Base-by-base conservation (phyloP, 192 early-diverging fungal species). In the Chytriomyces sp. region DNA sequence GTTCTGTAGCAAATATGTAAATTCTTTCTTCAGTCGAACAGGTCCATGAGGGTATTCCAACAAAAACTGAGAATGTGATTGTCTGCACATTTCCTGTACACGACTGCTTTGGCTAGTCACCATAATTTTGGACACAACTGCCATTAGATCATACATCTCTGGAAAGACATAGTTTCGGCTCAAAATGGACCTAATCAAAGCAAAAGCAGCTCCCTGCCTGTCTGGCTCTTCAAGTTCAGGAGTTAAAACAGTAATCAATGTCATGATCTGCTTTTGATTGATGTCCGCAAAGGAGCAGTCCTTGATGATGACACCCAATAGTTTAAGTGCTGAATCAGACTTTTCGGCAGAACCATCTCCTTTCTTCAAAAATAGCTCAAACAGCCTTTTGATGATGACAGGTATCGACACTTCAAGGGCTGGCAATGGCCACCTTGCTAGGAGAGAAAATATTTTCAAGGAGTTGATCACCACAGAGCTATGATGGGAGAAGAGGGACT, bases 121-220 rank as follows among this genome's bases (percentile, higher is more conserved):
- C 89, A 98, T 92, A 66, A 94, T 85, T 67, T 86, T 76, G 26
- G 88, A 77, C 34, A 99, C 76, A 3, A 74, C 82, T 61, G 90
- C 90, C 89, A 99, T 91, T n/a, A 98, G 75, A 64, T 96, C 93
- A 76, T 98, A 99, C 60, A 99, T 84, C 72, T 95, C 93, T 8
- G 92, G 90, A 37, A 90, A 89, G 33, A 97, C 81, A 73, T 93
- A 89, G 64, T 94, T 89, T 32, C 93, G 91, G 0, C 88, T 85
- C 41, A 99, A 79, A 38, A 99, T 91, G 4, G 94, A 92, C 22
- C 91, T 85, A 58, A 99, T 88, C 22, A 99, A 78, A 2, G 91
- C 84, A 65, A 98, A 98, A 0, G 90, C 55, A 12, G 92, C 93
- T 1, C 86, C 81, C 70, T 96, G 94, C 0, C 85, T 79, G 70